Percentiles rank a stretch among this genome's conserved stretches.
phyloP scores from a whole-genome alignment of 2,329 filamentous ascomycete genomes.

The Colletotrichum cereale region DNA sequence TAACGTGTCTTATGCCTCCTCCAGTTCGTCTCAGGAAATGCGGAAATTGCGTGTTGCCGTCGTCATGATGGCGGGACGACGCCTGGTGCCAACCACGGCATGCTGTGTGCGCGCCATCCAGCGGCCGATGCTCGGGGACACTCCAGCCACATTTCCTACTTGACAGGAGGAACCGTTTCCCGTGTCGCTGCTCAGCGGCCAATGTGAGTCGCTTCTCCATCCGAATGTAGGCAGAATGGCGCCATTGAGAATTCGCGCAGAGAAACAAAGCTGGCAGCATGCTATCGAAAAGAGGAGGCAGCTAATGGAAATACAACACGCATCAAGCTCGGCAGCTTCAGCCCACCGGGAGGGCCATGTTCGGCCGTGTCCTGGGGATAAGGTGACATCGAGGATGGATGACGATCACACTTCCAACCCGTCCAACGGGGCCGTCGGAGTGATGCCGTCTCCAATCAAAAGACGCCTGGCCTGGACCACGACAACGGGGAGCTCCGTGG shows the following conservation, averaged over 20 bases:
- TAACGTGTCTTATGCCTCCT: conserved; percentile 10
- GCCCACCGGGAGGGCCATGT: background rate
- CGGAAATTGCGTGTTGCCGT: conserved; percentile 31
- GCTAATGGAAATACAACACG: conserved; percentile 4
- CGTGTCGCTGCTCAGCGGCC: background rate
- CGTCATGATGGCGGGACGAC: conserved; percentile 17
- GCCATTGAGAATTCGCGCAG: conserved; percentile 13
- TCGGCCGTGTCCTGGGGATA: background rate
- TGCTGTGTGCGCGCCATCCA: background rate
- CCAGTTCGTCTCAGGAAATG: conserved; percentile 35
- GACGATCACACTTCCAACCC: conserved; percentile 26
- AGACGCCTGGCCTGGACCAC: conserved; percentile 13
- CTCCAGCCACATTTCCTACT: conserved; percentile 2
- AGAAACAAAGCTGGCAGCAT: conserved; percentile 14
- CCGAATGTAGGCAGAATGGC: conserved; percentile 19
- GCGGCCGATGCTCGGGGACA: conserved; percentile 25
- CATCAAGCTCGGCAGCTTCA: background rate
- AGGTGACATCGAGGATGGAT: conserved; percentile 5
- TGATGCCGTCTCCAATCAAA: conserved; percentile 12
- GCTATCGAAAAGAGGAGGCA: conserved; percentile 22
- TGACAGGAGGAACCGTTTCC: conserved; percentile 19
- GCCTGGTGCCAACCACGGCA: background rate
- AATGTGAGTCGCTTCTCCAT: conserved; percentile 5
- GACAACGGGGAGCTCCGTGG: conserved; percentile 1
- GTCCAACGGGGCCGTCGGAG: background rate